Conservation (phyloP, 805 yeast species). For the Lipomyces yamanashiensis region DNA sequence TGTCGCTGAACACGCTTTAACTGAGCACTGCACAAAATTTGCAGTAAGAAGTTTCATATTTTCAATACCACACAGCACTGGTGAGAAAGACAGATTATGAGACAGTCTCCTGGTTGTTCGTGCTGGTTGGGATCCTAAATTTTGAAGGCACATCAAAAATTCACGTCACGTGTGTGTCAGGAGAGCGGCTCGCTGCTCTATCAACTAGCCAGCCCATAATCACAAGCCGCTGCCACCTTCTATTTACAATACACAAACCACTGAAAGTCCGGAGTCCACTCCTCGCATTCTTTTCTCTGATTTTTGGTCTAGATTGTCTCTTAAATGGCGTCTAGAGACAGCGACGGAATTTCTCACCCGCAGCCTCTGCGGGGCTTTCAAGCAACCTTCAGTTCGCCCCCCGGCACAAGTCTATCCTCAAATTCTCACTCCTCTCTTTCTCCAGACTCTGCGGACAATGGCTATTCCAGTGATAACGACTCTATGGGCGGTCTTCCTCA, state of each 20-base stretch:
- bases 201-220: no score
- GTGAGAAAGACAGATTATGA: no score
- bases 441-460: constrained; percentile 1
- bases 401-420: background rate
- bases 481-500: constrained; percentile 8
- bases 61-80: no score
- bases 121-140: no score
- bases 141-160: no score
- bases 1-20: constrained; percentile 75
- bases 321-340: background rate
- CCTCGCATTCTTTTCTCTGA: background rate
- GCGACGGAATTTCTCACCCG: constrained; percentile 7
- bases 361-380: constrained; percentile 16
- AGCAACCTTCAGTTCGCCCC: constrained; percentile 4
- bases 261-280: background rate
- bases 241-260: no score
- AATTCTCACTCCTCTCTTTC: background rate
- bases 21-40: constrained; percentile 93
- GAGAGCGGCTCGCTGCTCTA: no score
- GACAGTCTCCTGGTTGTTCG: no score
- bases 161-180: no score
- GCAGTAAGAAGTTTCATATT: constrained; percentile 92
- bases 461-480: constrained; percentile 4
- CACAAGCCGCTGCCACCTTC: no score
- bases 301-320: background rate